Base-by-base conservation (phyloP, 164 flowering plant species). In the Sextonia rubra region DNA sequence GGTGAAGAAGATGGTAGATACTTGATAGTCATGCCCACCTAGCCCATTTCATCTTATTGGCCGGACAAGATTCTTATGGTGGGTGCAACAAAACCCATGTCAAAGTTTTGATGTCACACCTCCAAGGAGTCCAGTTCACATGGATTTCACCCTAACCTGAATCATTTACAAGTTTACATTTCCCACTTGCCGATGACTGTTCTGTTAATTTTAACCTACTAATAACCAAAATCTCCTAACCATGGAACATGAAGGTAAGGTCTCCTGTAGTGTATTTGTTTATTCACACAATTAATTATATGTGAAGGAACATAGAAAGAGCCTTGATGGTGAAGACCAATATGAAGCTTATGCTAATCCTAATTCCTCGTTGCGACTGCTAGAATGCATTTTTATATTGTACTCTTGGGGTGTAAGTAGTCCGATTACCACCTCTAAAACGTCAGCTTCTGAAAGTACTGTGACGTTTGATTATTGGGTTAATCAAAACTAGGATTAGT, bases 401-500 rank as follows among this genome's bases (percentile, higher is more conserved):
- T 56, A 17, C 12, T n/a, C 22, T 56, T 18, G 12, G 18, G 17
- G 58, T 52, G 17, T 17, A 52, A 52, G 58, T 52, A 20, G 3
- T 12, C n/a, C 14, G 58, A 15, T 52, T 52, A 52, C n/a, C 58
- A 15, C 58, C 58, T 20, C 58, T 71, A 61, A 68, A 11, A 68
- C 82, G 79, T 79, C 82, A 79, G 77, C 73, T 62, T n/a, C 72
- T 56, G 58, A 9, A 73, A 26, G 12, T 65, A 60, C 32, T 6
- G 64, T 80, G 82, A 80, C 80, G 82, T 80, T 71, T 29, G 26
- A 49, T 64, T 66, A 52, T 73, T 14, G 52, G 69, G 61, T 17
- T 5, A 20, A 69, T 49, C 49, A 66, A 73, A 47, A 47, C 64
- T 12, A n/a, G 18, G 62, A 66, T 55, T 60, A 71, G 32, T 60